phyloP scores from a whole-genome alignment of 345 rosid genomes.

The Bruguiera parviflora region DNA sequence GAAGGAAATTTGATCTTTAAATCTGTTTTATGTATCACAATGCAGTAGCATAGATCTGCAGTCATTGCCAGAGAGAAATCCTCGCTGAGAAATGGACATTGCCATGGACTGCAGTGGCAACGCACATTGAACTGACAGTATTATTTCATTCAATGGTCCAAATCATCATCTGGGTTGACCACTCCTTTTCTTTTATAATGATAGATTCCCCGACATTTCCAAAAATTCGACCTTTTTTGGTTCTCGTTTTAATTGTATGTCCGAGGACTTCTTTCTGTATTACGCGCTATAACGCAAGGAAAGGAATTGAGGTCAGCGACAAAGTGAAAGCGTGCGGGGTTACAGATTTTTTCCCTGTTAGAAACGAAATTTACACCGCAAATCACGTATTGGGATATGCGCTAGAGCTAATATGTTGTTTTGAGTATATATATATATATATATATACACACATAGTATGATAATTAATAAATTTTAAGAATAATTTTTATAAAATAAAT shows the following conservation, averaged over 20 bases:
- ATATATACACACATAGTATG: no score
- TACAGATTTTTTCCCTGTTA: no score
- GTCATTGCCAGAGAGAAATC: background rate
- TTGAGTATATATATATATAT: no score
- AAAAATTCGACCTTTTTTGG: conserved; percentile 11
- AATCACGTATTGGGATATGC: no score
- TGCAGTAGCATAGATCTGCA: conserved; percentile 3
- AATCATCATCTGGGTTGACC: conserved; percentile 5
- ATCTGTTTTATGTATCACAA: conserved; percentile 24
- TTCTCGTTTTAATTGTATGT: background rate
- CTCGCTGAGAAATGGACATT: background rate
- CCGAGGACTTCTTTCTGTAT: no score
- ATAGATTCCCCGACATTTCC: background rate
- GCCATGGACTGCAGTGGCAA: background rate
- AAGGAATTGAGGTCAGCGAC: no score
- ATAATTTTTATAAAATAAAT: no score
- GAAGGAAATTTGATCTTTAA: background rate
- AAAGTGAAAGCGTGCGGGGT: no score
- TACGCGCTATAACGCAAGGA: no score
- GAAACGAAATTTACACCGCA: no score
- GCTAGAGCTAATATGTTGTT: no score
- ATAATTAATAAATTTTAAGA: no score
- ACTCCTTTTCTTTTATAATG: conserved; percentile 6
- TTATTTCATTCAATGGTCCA: conserved; percentile 3
- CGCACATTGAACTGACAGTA: background rate